These are phyloP conservation scores for Stenogyne calaminthoides DNA, from an alignment of 305 asterid species.

Conservation along the genomic window DNA sequence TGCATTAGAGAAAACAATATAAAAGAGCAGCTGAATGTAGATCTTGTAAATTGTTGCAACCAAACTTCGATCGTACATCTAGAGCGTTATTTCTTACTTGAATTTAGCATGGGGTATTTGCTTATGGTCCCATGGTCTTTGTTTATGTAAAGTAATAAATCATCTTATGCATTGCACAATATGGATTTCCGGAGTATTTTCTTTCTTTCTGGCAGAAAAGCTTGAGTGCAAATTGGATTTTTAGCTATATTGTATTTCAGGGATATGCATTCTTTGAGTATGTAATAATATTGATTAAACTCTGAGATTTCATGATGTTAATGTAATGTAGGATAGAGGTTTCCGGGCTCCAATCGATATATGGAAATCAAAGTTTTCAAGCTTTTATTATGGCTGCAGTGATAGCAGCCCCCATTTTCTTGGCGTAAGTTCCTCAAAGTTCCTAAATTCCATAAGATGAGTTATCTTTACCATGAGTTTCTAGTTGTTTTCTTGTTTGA, in stretches of 20 bases:
- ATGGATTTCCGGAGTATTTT: not conserved
- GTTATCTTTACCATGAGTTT: conserved; percentile 5
- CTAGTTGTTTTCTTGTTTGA: conserved; percentile 4
- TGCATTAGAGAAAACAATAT: too few relatives aligned
- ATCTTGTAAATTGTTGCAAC: too few relatives aligned
- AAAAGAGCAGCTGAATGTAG: too few relatives aligned
- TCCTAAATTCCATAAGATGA: conserved; percentile 24
- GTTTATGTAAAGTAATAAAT: not conserved
- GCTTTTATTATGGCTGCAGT: conserved; percentile 88
- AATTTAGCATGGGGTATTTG: too few relatives aligned
- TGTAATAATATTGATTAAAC: conserved; percentile 11
- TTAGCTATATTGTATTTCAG: conserved; percentile 14
- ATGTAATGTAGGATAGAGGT: conserved; percentile 57
- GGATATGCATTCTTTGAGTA: conserved; percentile 6
- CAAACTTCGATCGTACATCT: too few relatives aligned
- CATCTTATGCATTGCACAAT: conserved; percentile 3
- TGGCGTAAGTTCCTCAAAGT: conserved; percentile 57
- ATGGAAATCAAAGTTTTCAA: conserved; percentile 89
- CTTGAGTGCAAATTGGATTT: conserved; percentile 9
- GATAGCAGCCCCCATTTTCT: conserved; percentile 70
- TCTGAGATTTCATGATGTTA: conserved; percentile 29
- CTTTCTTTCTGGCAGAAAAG: not conserved
- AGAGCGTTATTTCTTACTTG: too few relatives aligned
- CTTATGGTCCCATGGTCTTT: not conserved
- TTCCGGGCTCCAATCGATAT: conserved; percentile 73